Evolutionary conservation across 106 monocot species (phyloP).

Genomic region (Dactylorhiza incarnata): DNA sequence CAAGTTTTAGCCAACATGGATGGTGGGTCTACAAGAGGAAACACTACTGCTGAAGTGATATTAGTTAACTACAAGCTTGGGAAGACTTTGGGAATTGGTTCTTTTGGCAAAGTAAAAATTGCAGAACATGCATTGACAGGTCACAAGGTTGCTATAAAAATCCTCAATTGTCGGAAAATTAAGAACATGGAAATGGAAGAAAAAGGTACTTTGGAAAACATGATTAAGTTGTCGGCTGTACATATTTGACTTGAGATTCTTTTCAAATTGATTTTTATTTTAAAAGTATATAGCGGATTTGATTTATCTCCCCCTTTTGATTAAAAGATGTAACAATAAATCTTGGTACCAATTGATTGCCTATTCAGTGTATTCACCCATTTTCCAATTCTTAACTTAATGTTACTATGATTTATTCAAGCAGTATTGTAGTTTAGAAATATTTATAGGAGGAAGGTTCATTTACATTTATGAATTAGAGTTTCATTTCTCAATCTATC

Average conservation of each 20-base stretch:
- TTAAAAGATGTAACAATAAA: neutral
- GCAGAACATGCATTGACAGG: constrained; percentile 50
- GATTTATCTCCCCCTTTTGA: neutral
- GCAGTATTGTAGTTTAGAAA: neutral
- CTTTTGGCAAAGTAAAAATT: constrained; percentile 54
- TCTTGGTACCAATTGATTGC: neutral
- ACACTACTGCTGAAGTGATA: constrained; percentile 20
- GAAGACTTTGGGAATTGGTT: constrained; percentile 47
- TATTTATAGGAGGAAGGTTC: neutral
- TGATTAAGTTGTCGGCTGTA: neutral
- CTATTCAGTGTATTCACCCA: neutral
- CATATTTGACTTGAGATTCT: neutral
- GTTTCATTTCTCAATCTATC: neutral
- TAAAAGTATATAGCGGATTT: neutral
- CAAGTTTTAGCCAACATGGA: neutral
- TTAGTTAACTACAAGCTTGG: constrained; percentile 40
- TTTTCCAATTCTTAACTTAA: neutral
- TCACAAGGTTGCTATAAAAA: constrained; percentile 46
- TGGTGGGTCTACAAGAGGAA: constrained; percentile 19
- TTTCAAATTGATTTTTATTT: neutral
- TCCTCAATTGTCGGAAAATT: constrained; percentile 37
- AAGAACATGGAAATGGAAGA: constrained; percentile 57
- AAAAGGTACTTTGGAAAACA: constrained; percentile 29
- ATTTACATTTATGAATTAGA: neutral
- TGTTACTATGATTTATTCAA: neutral